Conservation (phyloP, 2,329 filamentous ascomycete species). For the Scedosporium dehoogii region DNA sequence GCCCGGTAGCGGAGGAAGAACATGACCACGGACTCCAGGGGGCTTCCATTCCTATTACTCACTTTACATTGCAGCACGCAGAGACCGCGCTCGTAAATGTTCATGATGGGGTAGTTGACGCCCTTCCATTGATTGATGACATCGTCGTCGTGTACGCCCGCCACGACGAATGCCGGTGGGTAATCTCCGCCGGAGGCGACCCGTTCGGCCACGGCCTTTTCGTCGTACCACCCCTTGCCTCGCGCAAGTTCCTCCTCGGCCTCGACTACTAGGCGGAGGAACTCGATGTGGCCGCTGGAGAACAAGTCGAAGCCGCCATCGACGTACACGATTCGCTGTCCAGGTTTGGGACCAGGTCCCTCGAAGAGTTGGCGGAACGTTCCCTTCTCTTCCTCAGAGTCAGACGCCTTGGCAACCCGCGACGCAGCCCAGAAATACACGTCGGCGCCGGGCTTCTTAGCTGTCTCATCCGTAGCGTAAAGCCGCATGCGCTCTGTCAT, state of each 20-base stretch:
- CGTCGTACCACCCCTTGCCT: constrained; percentile 63
- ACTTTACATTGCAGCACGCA: constrained; percentile 93
- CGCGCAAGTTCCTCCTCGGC: constrained; percentile 61
- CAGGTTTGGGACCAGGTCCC: constrained; percentile 61
- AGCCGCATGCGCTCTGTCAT: constrained; percentile 71
- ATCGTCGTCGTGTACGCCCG: constrained; percentile 86
- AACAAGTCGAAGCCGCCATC: constrained; percentile 97
- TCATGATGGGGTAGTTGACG: constrained; percentile 99
- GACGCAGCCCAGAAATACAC: constrained; percentile 75
- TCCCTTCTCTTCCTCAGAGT: constrained; percentile 46
- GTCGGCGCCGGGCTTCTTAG: constrained; percentile 65
- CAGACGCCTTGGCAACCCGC: constrained; percentile 31
- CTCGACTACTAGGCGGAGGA: constrained; percentile 67
- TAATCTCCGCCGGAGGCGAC: constrained; percentile 59
- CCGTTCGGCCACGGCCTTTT: constrained; percentile 53
- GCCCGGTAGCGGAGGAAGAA: not conserved
- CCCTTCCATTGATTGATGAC: constrained; percentile 97
- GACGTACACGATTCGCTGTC: constrained; percentile 85
- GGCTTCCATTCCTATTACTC: constrained; percentile 19
- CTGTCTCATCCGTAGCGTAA: constrained; percentile 81
- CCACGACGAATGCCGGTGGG: constrained; percentile 75
- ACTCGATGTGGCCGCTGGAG: constrained; percentile 93
- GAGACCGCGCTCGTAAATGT: constrained; percentile 90
- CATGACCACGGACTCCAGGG: not conserved
- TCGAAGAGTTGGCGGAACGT: constrained; percentile 58